Base-by-base conservation (phyloP, 2,329 filamentous ascomycete genomes). In the Botrytis sinoallii region DNA sequence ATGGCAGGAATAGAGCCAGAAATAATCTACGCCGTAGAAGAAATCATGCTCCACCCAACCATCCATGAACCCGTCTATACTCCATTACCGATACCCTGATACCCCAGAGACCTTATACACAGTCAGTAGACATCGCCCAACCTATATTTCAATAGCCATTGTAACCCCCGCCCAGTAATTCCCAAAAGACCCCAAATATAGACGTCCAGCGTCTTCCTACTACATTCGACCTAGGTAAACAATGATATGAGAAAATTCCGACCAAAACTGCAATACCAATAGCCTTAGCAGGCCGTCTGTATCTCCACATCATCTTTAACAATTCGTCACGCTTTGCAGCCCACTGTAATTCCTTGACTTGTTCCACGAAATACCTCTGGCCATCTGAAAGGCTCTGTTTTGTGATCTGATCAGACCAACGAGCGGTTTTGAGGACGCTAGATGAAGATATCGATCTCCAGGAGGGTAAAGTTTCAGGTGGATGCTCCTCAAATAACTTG, bases 341-440 rank as follows among this genome's bases (percentile, higher is more conserved):
- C 82, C 90, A 88, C 72, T 85, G 84, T n/a, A 98, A 84, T 78
- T 97, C 91, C 72, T 84, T 85, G 5, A 90, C 89, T 81, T 98
- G 95, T 76, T 86, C 86, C 57, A 88, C 83, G 78, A 98, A 95
- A 75, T 91, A 88, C 7, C 80, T 81, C 75, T 90, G 85, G 3
- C 93, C 95, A 59, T 95, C 88, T 44, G 87, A 83, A 48, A 93
- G 82, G 0, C 86, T 88, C 80, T 94, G 89, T 42, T 82, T 81
- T 9, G 85, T 81, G 66, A 88, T 85, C 55, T 81, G 81, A 61
- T 84, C 81, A 67, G 85, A 80, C 79, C 88, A 84, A 20, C 88
- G 86, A 0, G 92, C 92, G 2, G 95, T 97, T 82, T 97, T 98
- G 70, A 99, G 87, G 12, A 94, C 94, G 81, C 95, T 98, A 74